Evolutionary conservation across 306 rosid species (phyloP), one percentile per base, ranked within the genome.

Genomic region (Rosa persica): DNA sequence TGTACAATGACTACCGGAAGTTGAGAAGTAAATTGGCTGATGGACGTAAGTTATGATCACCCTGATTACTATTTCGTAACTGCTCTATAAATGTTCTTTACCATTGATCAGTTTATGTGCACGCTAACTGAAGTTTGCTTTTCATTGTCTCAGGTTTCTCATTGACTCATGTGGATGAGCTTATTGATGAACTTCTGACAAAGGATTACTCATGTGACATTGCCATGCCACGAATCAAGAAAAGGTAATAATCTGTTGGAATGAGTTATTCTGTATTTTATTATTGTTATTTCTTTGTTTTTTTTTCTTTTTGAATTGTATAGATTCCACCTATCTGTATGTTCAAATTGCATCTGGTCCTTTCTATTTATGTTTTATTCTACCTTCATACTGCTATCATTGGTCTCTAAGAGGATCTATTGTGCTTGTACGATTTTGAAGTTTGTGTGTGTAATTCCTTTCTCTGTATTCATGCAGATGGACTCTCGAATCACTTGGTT

Each of bases 111-210:
- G 6, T 25, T 27, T 15, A 23, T 3, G 19, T 13, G 22, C 20
- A n/a, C 3, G 23, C 77, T 78, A 70, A 70, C 77, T 73, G 51
- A 34, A 44, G 17, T 71, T 12, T 78, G 70, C 19, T 20, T 76
- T 64, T 81, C 27, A 36, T 65, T 81, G 80, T 82, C 72, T 79
- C 86, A 95, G 99, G 83, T 60, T 96, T 86, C 83, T 0, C 84
- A 34, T 88, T 96, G 90, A 91, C 98, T 1, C 99, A 91, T 57
- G 97, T 96, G 82, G 99, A 96, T 84, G 99, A 96, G 90, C 92
- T 93, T 72, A 96, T 96, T 73, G 98, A 96, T 82, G 99, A 96
- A 75, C 97, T 96, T 86, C 86, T 96, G 70, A 93, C 92, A 2
- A 91, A 13, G 44, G 99, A 96, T 82, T 96, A 93, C 78, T 93